Evolutionary conservation across 345 rosid genomes (phyloP).

Genomic region (Crucihimalaya himalaica): DNA sequence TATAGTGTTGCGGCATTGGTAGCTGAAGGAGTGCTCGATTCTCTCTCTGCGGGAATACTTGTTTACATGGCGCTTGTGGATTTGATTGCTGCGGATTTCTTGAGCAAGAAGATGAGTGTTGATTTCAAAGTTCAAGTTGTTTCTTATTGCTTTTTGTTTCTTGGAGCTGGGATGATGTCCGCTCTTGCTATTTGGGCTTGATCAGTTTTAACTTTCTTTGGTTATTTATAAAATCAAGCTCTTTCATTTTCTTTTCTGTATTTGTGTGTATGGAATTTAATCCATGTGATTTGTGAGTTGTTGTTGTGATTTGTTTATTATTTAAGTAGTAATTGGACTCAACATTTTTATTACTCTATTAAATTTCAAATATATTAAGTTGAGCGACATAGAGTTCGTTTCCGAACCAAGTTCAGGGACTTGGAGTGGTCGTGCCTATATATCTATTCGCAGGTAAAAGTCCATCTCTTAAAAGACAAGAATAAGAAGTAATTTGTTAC

Average conservation of each 20-base stretch:
- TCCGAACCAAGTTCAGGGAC: background rate
- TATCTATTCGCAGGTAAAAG: background rate
- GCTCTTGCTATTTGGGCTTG: conserved; percentile 81
- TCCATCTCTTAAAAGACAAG: background rate
- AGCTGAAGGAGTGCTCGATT: conserved; percentile 79
- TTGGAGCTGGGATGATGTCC: conserved; percentile 95
- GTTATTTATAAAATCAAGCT: background rate
- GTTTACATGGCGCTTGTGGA: conserved; percentile 96
- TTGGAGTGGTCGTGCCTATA: background rate
- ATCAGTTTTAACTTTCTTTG: conserved; percentile 4
- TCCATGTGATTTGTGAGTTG: background rate
- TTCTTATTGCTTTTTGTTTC: conserved; percentile 72
- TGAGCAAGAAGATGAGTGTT: conserved; percentile 89
- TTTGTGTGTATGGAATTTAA: background rate
- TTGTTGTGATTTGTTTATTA: background rate
- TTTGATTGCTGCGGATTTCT: conserved; percentile 89
- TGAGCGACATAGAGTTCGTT: too few relatives aligned
- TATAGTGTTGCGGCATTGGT: conserved; percentile 62
- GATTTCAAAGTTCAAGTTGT: conserved; percentile 72
- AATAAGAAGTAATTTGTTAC: background rate
- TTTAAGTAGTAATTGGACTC: background rate
- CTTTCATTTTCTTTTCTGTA: background rate
- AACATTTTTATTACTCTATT: background rate
- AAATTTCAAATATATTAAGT: too few relatives aligned
- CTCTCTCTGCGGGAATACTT: conserved; percentile 82